phyloP scores from a whole-genome alignment of 2,329 filamentous ascomycete species.

The Nothophaeocryptopus gaeumannii region DNA sequence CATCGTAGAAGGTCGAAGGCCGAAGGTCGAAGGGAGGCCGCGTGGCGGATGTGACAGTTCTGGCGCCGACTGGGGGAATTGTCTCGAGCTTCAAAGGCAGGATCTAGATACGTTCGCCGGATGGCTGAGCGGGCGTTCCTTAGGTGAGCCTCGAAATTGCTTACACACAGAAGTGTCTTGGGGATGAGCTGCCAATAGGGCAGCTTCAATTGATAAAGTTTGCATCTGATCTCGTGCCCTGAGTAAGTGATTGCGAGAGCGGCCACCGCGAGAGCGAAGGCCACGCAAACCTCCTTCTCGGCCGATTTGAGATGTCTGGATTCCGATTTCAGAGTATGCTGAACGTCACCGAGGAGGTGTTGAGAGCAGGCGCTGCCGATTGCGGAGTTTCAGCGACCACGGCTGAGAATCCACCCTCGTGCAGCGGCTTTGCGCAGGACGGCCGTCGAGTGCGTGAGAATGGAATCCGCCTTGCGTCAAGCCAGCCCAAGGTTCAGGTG shows the following conservation, averaged over 20 bases:
- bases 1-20: neutral
- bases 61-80: neutral
- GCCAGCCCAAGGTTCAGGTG: too few species aligned
- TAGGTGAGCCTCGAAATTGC: constrained; percentile 2
- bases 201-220: too few species aligned
- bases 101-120: neutral
- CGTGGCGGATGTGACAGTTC: neutral
- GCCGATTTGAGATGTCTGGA: too few species aligned
- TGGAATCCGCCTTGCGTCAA: neutral
- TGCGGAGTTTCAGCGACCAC: neutral
- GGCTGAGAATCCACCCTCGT: neutral
- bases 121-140: neutral
- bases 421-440: neutral
- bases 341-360: too few species aligned
- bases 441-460: neutral
- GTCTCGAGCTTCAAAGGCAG: neutral
- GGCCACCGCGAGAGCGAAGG: too few species aligned
- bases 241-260: too few species aligned
- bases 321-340: too few species aligned
- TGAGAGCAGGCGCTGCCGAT: neutral
- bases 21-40: neutral
- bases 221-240: too few species aligned
- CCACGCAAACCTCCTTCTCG: too few species aligned
- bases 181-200: neutral
- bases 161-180: neutral